Percentiles rank a stretch among this genome's conserved stretches.
phyloP scores from a whole-genome alignment of 371 early-diverging fungal species.

The Chytridium lagenaria region DNA sequence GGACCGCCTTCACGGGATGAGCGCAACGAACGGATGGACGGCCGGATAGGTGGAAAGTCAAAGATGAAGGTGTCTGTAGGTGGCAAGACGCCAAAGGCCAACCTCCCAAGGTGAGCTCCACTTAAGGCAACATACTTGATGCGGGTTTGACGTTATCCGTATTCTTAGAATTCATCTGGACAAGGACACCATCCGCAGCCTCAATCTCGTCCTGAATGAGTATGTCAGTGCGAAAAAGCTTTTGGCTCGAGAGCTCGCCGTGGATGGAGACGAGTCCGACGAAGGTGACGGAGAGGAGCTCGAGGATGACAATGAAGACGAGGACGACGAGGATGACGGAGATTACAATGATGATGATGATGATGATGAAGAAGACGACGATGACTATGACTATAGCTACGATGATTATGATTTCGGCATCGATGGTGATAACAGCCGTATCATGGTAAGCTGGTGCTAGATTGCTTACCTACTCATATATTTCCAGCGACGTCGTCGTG shows the following conservation, averaged over 20 bases:
- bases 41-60: conserved; percentile 1
- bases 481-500: conserved; percentile 9
- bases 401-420: conserved; percentile 24
- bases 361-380: conserved; percentile 19
- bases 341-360: conserved; percentile 33
- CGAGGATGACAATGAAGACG: conserved; percentile 21
- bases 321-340: conserved; percentile 18
- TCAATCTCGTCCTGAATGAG: conserved; percentile 23
- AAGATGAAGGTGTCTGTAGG: conserved; percentile 1
- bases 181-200: conserved; percentile 16
- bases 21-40: background rate
- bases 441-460: background rate
- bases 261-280: conserved; percentile 23
- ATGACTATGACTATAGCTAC: background rate
- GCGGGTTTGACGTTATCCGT: background rate
- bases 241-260: conserved; percentile 12
- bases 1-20: background rate
- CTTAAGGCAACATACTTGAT: too few species aligned
- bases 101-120: conserved; percentile 9
- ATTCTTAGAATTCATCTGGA: conserved; percentile 18
- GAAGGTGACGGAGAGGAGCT: conserved; percentile 2
- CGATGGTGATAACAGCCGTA: conserved; percentile 4
- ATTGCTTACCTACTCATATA: background rate
- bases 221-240: conserved; percentile 23
- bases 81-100: background rate